Percentiles rank a stretch among this genome's conserved stretches.
Conservation (phyloP, 169 alveolate species). For the Cryptosporidium parvum region DNA sequence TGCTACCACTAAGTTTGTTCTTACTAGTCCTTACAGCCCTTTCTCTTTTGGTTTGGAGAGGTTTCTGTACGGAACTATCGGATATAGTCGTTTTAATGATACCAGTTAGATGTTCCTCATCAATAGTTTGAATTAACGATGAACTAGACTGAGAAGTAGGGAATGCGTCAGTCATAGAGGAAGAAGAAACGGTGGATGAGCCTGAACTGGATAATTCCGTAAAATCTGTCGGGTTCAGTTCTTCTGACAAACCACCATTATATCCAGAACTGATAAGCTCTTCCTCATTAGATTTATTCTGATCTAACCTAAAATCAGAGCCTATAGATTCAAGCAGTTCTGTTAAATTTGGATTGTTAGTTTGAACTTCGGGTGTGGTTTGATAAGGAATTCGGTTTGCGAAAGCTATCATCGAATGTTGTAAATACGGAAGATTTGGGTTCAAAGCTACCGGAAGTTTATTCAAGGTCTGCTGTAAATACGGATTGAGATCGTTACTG, state of each 20-base stretch:
- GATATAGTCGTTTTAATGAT: background rate
- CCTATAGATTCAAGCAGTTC: slow-evolving; percentile 1
- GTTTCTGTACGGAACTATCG: slow-evolving; percentile 1
- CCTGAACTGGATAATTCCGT: background rate
- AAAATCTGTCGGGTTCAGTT: background rate
- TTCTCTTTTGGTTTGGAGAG: slow-evolving; percentile 9
- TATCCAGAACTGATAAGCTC: slow-evolving; percentile 9
- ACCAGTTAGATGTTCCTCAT: background rate
- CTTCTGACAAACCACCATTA: background rate
- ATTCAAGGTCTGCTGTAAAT: slow-evolving; percentile 29
- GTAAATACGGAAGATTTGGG: slow-evolving; percentile 37
- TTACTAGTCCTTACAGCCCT: background rate
- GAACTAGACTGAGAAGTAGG: background rate
- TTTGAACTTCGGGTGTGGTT: slow-evolving; percentile 3
- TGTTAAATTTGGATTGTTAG: slow-evolving; percentile 3
- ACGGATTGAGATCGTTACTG: slow-evolving; percentile 38
- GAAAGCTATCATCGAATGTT: slow-evolving; percentile 31
- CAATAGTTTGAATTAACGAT: background rate
- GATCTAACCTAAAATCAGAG: slow-evolving; percentile 25
- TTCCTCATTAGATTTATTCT: slow-evolving; percentile 1
- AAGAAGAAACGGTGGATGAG: background rate
- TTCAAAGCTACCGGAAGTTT: slow-evolving; percentile 56
- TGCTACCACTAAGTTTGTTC: background rate
- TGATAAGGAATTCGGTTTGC: slow-evolving; percentile 25
- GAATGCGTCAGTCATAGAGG: background rate